A percentile compares a stretch with the other conserved stretches of the same genome.
These are phyloP conservation scores for Penicillium sp. DNA, from an alignment of 2,329 filamentous ascomycete genomes.

Conservation along the genomic window DNA sequence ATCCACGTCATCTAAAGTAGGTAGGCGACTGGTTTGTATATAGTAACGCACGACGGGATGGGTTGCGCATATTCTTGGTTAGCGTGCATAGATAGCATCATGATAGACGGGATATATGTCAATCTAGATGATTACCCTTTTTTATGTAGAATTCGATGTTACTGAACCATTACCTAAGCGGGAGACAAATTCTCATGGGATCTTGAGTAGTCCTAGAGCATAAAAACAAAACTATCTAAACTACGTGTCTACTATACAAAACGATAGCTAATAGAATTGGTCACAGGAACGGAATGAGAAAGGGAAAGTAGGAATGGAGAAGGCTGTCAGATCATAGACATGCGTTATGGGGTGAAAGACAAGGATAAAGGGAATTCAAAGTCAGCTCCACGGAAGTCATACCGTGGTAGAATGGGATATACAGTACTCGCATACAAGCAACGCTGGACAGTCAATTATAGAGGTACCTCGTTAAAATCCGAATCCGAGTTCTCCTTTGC, in stretches of 20 bases:
- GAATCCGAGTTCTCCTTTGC: slow-evolving; percentile 36
- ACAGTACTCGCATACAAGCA: slow-evolving; percentile 10
- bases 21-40: background rate
- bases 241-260: slow-evolving; percentile 25
- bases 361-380: background rate
- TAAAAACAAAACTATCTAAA: slow-evolving; percentile 13
- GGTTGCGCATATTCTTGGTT: background rate
- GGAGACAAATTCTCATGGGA: background rate
- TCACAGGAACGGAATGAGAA: slow-evolving; percentile 14
- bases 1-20: background rate
- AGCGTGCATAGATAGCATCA: background rate
- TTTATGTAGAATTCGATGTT: too few relatives aligned
- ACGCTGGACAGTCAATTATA: slow-evolving; percentile 25
- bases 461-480: slow-evolving; percentile 43
- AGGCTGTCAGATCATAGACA: slow-evolving; percentile 9
- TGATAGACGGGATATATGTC: background rate
- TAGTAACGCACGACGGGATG: background rate
- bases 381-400: slow-evolving; percentile 4
- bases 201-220: background rate
- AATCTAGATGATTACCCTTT: too few relatives aligned
- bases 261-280: slow-evolving; percentile 24
- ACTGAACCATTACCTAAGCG: background rate
- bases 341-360: slow-evolving; percentile 1
- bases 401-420: slow-evolving; percentile 7
- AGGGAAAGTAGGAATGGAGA: slow-evolving; percentile 19